Percentiles rank a stretch among this genome's conserved stretches.
Conservation (phyloP, 2,329 filamentous ascomycete genomes). For the Nigrospora sphaerica region DNA sequence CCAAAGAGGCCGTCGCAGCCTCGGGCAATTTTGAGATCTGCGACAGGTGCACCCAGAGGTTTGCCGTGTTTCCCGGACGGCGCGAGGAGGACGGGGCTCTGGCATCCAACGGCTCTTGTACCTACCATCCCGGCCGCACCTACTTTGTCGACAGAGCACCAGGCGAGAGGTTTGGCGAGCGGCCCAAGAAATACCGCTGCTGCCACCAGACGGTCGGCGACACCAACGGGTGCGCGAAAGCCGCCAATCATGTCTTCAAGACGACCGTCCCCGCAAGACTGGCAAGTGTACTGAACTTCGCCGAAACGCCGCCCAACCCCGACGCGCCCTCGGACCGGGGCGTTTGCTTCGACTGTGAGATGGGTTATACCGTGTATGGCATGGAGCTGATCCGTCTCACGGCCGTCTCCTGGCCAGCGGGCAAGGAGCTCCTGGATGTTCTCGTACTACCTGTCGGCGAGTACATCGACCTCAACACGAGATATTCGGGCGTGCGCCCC, state of each 20-base stretch:
- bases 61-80: constrained; percentile 86
- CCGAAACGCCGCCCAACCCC: constrained; percentile 63
- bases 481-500: constrained; percentile 79
- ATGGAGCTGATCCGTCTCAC: constrained; percentile 87
- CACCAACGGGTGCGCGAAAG: constrained; percentile 65
- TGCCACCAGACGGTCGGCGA: constrained; percentile 71
- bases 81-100: constrained; percentile 69
- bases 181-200: constrained; percentile 62
- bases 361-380: constrained; percentile 88
- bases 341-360: constrained; percentile 91
- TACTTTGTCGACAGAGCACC: constrained; percentile 51
- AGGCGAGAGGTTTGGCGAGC: constrained; percentile 48
- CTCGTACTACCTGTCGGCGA: constrained; percentile 79
- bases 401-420: constrained; percentile 77
- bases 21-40: constrained; percentile 79
- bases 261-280: constrained; percentile 68
- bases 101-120: constrained; percentile 70
- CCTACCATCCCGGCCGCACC: constrained; percentile 70
- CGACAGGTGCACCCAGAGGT: constrained; percentile 77
- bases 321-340: constrained; percentile 46
- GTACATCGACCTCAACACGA: constrained; percentile 83
- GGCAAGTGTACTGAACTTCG: constrained; percentile 72
- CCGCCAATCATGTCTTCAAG: constrained; percentile 80
- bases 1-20: constrained; percentile 56
- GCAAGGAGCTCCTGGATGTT: constrained; percentile 70